These are phyloP conservation scores for Hypholoma fasciculare DNA, from an alignment of 768 basidiomycete species.

Conservation along the genomic window DNA sequence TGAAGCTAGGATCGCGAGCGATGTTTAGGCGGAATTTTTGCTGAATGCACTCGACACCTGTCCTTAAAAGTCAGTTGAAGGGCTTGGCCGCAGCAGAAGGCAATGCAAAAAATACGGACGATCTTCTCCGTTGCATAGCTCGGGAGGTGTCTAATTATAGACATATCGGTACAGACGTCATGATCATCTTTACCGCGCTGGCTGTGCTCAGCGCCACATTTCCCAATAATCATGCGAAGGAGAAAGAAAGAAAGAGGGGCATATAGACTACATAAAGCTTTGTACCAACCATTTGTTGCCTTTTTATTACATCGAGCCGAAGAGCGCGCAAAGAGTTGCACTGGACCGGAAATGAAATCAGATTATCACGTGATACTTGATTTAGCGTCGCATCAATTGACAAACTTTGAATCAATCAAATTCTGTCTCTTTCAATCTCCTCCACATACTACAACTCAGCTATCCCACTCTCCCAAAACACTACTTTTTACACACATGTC, in stretches of 20 bases:
- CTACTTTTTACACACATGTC: background rate
- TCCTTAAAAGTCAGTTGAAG: background rate
- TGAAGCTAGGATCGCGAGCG: background rate
- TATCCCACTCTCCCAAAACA: background rate
- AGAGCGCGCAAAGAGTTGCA: too few species aligned
- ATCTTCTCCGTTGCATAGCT: background rate
- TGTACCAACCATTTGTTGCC: too few species aligned
- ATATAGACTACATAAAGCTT: too few species aligned
- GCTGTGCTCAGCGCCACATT: too few species aligned
- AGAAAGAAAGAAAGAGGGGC: too few species aligned
- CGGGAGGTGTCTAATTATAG: background rate
- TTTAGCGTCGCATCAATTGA: background rate
- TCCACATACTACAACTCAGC: background rate
- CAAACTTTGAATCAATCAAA: background rate
- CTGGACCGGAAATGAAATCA: too few species aligned
- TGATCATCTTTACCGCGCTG: background rate
- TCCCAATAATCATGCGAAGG: too few species aligned
- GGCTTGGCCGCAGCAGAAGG: slow-evolving; percentile 10
- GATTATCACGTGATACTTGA: background rate
- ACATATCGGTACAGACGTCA: background rate
- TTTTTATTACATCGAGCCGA: too few species aligned
- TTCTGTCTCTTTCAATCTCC: background rate
- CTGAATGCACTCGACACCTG: background rate
- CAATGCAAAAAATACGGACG: background rate
- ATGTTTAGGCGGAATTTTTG: background rate